Evolutionary conservation across 1,139 yeast species (phyloP), one percentile per base, ranked within the genome.

Genomic region (Pichia sp.): DNA sequence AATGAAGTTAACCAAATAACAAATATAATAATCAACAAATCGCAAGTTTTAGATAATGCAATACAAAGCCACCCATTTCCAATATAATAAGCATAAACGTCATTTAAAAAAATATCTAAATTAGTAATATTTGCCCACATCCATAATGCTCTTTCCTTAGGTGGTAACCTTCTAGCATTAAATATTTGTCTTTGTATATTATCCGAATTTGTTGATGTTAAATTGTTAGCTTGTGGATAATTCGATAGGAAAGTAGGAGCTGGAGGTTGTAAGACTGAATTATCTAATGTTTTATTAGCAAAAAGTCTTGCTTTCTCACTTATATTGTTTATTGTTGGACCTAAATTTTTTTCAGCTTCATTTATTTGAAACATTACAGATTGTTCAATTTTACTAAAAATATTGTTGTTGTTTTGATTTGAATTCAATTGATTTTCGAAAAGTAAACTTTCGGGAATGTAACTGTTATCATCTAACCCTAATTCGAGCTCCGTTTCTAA

Each of bases 61-160:
- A 91, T 87, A 58, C 95, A 86, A 38, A 73, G 69, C 45, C 83
- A 70, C 0, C 99, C 99, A 56, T 81, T 84, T 4, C 94, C 95
- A 33, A 84, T 66, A 57, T 84, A 93, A 59, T 88, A 91, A 41
- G 74, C 71, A 61, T 93, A 91, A 7, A 88, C 81, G 51, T 89
- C 95, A 42, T 77, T 76, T 23, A 91, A 66, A 53, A 91, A 91
- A 38, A 78, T 75, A 61, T 91, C 98, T 62, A 91, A 72, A 59
- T 91, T 89, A 50, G 86, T 86, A 26, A 91, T 87, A 54, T 91
- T 91, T 1, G 97, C 95, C 97, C 98, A 93, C 45, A 86, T 72
- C 84, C 96, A 91, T 32, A 85, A 67, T 0, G 97, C 96, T 38
- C 89, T 65, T 57, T 89, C 96, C 50, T 73, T 76, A 1, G 95